Percentiles rank a stretch among this genome's conserved stretches.
These are phyloP conservation scores for Avena sativa DNA, from an alignment of 176 grass and related monocot genomes.

Conservation along the genomic window DNA sequence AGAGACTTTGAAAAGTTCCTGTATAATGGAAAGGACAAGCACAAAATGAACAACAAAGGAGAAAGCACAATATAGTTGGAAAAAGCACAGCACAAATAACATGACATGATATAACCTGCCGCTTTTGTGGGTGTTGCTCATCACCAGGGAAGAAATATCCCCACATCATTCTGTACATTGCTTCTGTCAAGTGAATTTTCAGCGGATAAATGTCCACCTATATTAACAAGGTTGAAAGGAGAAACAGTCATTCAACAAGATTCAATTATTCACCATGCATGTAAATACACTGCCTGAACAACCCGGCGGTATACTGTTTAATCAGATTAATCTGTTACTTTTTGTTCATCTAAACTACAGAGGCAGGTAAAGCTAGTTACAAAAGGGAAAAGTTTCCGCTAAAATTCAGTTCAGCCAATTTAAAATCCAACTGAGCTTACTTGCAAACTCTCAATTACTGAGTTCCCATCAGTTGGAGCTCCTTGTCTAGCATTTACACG, in stretches of 20 bases:
- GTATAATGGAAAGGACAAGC: constrained; percentile 40
- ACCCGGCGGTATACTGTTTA: not conserved
- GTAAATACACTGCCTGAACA: not conserved
- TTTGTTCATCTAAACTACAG: not conserved
- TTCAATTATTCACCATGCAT: constrained; percentile 24
- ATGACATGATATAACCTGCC: constrained; percentile 68
- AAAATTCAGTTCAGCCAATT: constrained; percentile 38
- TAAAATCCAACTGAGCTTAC: constrained; percentile 50
- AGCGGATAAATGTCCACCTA: constrained; percentile 98
- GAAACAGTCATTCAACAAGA: constrained; percentile 36
- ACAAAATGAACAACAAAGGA: constrained; percentile 32
- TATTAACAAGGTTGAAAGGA: constrained; percentile 47
- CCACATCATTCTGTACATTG: constrained; percentile 99
- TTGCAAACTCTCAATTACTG: constrained; percentile 80
- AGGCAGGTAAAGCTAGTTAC: constrained; percentile 28
- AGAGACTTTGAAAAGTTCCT: constrained; percentile 98
- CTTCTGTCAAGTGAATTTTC: constrained; percentile 96
- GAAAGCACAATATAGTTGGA: constrained; percentile 27
- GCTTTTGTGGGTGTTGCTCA: constrained; percentile 86
- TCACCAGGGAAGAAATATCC: constrained; percentile 94
- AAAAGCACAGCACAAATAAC: constrained; percentile 26
- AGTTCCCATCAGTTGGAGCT: constrained; percentile 84
- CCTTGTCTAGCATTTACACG: constrained; percentile 94
- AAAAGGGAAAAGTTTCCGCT: not conserved
- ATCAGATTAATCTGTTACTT: constrained; percentile 16